phyloP scores from a whole-genome alignment of 352 stramenopile species.

The Phytopythium litorale region DNA sequence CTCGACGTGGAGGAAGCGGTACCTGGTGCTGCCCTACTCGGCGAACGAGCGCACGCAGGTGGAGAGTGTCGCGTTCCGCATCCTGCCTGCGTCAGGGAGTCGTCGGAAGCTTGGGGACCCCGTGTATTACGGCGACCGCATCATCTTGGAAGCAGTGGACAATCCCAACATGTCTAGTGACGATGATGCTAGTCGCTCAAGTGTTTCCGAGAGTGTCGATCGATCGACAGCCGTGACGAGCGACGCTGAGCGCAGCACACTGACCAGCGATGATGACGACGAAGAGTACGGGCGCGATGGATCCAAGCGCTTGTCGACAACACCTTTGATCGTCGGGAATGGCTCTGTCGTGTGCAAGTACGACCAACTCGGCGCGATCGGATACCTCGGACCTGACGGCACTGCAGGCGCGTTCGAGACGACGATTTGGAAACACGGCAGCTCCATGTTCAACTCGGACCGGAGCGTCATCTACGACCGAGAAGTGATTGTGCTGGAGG shows the following conservation, averaged over 20 bases:
- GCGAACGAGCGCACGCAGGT: constrained; percentile 64
- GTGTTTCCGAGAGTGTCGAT: not conserved
- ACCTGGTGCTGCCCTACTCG: constrained; percentile 74
- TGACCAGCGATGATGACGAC: constrained; percentile 5
- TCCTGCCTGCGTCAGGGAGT: constrained; percentile 58
- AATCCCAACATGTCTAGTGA: constrained; percentile 7
- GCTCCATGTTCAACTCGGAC: constrained; percentile 80
- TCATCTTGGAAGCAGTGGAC: constrained; percentile 57
- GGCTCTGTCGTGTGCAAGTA: constrained; percentile 61
- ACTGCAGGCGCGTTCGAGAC: constrained; percentile 70
- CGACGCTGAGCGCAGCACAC: not conserved
- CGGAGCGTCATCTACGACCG: constrained; percentile 72
- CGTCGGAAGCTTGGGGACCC: constrained; percentile 51
- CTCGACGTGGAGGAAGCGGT: constrained; percentile 79
- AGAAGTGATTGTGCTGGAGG: constrained; percentile 75
- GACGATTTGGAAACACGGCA: constrained; percentile 83
- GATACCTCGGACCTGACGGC: constrained; percentile 79
- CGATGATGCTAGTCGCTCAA: not conserved
- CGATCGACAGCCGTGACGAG: not conserved
- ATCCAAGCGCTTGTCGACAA: not conserved
- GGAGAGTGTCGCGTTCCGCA: constrained; percentile 68
- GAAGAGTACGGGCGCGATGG: not conserved
- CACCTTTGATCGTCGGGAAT: not conserved
- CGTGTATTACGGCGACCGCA: constrained; percentile 77
- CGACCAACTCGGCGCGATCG: constrained; percentile 70